Conservation (phyloP, 1,284 basidiomycete genomes). For the Mycena citricolor region DNA sequence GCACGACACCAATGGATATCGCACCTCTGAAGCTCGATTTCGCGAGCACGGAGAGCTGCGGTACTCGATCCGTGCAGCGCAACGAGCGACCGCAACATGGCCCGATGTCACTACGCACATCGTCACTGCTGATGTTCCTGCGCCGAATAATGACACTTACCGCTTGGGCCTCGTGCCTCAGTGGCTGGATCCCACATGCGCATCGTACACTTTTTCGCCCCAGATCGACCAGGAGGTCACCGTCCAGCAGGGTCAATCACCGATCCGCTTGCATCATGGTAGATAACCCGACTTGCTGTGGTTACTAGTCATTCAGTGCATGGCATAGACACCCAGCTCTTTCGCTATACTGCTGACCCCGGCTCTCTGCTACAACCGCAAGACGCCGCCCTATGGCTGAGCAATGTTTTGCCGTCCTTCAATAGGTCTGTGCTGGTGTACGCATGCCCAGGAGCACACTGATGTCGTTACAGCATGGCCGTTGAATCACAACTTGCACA, state of each 20-base stretch:
- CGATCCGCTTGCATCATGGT: slow-evolving; percentile 23
- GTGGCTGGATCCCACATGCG: slow-evolving; percentile 19
- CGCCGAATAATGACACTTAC: slow-evolving; percentile 9
- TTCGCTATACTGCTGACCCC: slow-evolving; percentile 12
- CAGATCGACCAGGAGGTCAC: no score
- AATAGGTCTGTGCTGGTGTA: slow-evolving; percentile 14
- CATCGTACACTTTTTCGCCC: slow-evolving; percentile 9
- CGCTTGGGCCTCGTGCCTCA: slow-evolving; percentile 18
- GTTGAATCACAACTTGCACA: slow-evolving; percentile 22
- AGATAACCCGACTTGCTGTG: neutral
- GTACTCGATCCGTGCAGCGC: slow-evolving; percentile 19
- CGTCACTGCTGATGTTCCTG: slow-evolving; percentile 20
- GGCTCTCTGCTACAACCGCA: slow-evolving; percentile 9
- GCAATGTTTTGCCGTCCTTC: slow-evolving; percentile 20
- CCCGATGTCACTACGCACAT: slow-evolving; percentile 18
- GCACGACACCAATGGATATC: slow-evolving; percentile 1
- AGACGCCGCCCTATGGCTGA: slow-evolving; percentile 18
- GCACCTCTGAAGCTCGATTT: slow-evolving; percentile 17
- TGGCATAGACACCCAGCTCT: slow-evolving; percentile 13
- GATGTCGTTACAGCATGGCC: slow-evolving; percentile 14
- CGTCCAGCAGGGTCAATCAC: slow-evolving; percentile 10
- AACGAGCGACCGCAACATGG: slow-evolving; percentile 15
- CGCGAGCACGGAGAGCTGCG: slow-evolving; percentile 23
- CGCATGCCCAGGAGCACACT: neutral
- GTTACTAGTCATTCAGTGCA: neutral